Evolutionary conservation across 225 moss, liverwort and hornwort species (phyloP).

Genomic region (Marchantia paleacea): DNA sequence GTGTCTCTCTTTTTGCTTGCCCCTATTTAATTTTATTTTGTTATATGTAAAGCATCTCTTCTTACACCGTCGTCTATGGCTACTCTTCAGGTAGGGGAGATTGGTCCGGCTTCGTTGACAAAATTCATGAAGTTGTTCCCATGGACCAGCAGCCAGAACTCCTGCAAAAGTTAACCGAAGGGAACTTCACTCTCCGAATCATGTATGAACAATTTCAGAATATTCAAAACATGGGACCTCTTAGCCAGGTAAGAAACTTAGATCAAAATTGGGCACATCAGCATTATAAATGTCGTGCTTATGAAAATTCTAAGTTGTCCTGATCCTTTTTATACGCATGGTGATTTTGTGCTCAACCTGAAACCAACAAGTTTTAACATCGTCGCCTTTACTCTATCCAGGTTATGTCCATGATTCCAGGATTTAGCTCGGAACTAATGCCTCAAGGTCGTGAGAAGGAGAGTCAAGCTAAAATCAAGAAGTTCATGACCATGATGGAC

Average conservation of each 20-base stretch:
- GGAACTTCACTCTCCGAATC: slow-evolving; percentile 79
- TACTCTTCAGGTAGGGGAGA: slow-evolving; percentile 69
- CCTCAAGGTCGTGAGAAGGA: slow-evolving; percentile 92
- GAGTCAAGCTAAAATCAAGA: slow-evolving; percentile 75
- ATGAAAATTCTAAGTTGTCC: background rate
- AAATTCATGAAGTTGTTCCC: slow-evolving; percentile 85
- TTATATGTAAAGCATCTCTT: background rate
- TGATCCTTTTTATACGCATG: background rate
- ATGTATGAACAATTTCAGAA: slow-evolving; percentile 88
- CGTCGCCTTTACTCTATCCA: slow-evolving; percentile 30
- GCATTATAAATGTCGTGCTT: background rate
- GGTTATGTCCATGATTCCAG: slow-evolving; percentile 98
- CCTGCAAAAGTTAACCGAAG: slow-evolving; percentile 70
- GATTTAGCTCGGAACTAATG: slow-evolving; percentile 86
- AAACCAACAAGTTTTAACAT: background rate
- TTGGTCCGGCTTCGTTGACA: slow-evolving; percentile 90
- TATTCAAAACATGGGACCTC: slow-evolving; percentile 76
- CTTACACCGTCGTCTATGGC: background rate
- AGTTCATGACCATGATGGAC: slow-evolving; percentile 95
- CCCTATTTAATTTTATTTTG: background rate
- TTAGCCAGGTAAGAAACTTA: slow-evolving; percentile 50
- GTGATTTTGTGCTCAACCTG: background rate
- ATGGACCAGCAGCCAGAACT: slow-evolving; percentile 92
- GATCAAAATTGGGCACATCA: background rate
- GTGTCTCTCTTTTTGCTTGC: slow-evolving; percentile 8